Conservation (phyloP, 1,284 basidiomycete genomes). For the Coniferiporia sulphurascens region DNA sequence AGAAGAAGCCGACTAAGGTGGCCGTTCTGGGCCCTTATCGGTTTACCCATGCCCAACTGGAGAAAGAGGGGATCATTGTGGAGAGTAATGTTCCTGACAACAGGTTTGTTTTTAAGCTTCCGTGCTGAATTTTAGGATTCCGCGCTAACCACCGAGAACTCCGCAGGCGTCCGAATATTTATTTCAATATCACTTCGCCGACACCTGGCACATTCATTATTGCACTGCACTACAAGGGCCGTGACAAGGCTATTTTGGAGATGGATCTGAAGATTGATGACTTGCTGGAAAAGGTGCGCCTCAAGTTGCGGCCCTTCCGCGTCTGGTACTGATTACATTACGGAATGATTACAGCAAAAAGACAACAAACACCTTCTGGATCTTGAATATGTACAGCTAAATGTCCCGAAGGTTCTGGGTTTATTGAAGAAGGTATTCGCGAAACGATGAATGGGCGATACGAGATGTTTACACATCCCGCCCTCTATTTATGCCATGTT, state of each 20-base stretch:
- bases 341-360: slow-evolving; percentile 73
- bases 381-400: slow-evolving; percentile 95
- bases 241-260: slow-evolving; percentile 99
- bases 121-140: neutral
- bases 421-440: slow-evolving; percentile 90
- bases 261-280: slow-evolving; percentile 99
- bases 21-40: slow-evolving; percentile 91
- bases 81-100: slow-evolving; percentile 99
- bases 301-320: neutral
- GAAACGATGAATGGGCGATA: slow-evolving; percentile 56
- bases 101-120: slow-evolving; percentile 48
- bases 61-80: slow-evolving; percentile 99
- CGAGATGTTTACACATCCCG: slow-evolving; percentile 8
- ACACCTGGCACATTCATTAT: slow-evolving; percentile 99
- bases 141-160: slow-evolving; percentile 5
- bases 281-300: slow-evolving; percentile 84
- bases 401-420: slow-evolving; percentile 91
- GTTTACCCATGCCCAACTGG: slow-evolving; percentile 95
- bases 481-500: slow-evolving; percentile 11
- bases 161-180: slow-evolving; percentile 88
- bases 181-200: slow-evolving; percentile 97
- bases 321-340: slow-evolving; percentile 1
- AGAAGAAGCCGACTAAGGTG: slow-evolving; percentile 87
- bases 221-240: slow-evolving; percentile 95
- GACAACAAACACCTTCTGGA: slow-evolving; percentile 95